A percentile compares a stretch with the other conserved stretches of the same genome.
phyloP scores from a whole-genome alignment of 2,329 filamentous ascomycete genomes.

The Grosmannia serpens region DNA sequence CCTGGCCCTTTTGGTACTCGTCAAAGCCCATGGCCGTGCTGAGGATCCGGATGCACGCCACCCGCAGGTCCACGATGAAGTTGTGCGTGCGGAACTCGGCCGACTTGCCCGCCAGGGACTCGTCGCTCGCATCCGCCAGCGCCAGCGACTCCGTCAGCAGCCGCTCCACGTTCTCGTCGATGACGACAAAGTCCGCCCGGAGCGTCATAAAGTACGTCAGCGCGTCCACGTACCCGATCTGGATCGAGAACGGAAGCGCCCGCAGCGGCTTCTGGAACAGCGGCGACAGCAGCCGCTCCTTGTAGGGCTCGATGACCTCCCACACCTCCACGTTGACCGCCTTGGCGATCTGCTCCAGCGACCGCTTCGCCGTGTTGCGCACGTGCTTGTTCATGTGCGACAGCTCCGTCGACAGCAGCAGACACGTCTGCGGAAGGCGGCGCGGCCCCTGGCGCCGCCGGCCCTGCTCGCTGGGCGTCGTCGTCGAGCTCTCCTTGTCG shows the following conservation, averaged over 20 bases:
- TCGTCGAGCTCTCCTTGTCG: not conserved
- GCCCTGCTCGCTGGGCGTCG: conserved; percentile 20
- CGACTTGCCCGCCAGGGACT: conserved; percentile 83
- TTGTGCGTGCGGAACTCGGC: conserved; percentile 93
- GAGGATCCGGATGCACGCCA: conserved; percentile 85
- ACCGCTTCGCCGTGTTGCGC: conserved; percentile 71
- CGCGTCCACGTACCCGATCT: conserved; percentile 97
- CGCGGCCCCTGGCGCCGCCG: conserved; percentile 54
- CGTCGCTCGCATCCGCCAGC: conserved; percentile 87
- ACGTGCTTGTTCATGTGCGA: conserved; percentile 95
- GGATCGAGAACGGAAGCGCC: conserved; percentile 83
- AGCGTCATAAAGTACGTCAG: conserved; percentile 90
- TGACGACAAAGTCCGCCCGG: conserved; percentile 77
- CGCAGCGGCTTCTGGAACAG: conserved; percentile 94
- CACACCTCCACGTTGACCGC: conserved; percentile 69
- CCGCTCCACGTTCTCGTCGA: conserved; percentile 84
- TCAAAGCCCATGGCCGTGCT: conserved; percentile 90
- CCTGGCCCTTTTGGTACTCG: conserved; percentile 70
- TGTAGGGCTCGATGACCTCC: conserved; percentile 81
- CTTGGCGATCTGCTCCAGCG: conserved; percentile 70
- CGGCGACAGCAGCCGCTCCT: conserved; percentile 75
- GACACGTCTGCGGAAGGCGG: conserved; percentile 56
- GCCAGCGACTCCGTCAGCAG: conserved; percentile 89
- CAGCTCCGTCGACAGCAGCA: conserved; percentile 76
- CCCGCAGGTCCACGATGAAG: conserved; percentile 79